Evolutionary conservation across 805 yeast genomes (phyloP).

Genomic region (Schizosaccharomyces octosporus): DNA sequence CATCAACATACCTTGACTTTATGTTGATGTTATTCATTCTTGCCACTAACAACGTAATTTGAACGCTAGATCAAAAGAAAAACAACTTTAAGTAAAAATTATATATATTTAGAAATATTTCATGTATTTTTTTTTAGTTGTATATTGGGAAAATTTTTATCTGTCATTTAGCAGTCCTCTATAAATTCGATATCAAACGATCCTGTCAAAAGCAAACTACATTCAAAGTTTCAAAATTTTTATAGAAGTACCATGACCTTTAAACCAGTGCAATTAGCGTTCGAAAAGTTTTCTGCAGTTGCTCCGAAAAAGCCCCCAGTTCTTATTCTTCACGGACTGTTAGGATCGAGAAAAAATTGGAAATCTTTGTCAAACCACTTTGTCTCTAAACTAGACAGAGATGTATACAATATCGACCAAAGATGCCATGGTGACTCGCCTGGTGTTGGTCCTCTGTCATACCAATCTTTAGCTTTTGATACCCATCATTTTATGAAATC

Average conservation of each 20-base stretch:
- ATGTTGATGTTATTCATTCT: too few relatives aligned
- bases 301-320: not conserved
- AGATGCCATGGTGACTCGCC: conserved; percentile 91
- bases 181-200: too few relatives aligned
- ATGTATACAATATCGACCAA: conserved; percentile 23
- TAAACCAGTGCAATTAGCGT: not conserved
- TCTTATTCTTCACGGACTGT: not conserved
- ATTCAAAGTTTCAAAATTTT: too few relatives aligned
- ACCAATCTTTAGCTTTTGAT: conserved; percentile 62
- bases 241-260: not conserved
- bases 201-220: too few relatives aligned
- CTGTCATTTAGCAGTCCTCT: too few relatives aligned
- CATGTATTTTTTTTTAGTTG: too few relatives aligned
- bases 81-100: too few relatives aligned
- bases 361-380: not conserved
- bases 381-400: not conserved
- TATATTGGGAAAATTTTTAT: too few relatives aligned
- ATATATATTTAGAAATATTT: too few relatives aligned
- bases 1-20: too few relatives aligned
- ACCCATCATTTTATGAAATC: conserved; percentile 45
- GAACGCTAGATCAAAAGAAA: too few relatives aligned
- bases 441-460: conserved; percentile 43
- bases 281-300: not conserved
- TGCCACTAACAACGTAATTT: too few relatives aligned
- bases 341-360: conserved; percentile 2